A percentile compares a stretch with the other conserved stretches of the same genome.
Conservation (phyloP, 257 asterid species). For the Coffea eugenioides region DNA sequence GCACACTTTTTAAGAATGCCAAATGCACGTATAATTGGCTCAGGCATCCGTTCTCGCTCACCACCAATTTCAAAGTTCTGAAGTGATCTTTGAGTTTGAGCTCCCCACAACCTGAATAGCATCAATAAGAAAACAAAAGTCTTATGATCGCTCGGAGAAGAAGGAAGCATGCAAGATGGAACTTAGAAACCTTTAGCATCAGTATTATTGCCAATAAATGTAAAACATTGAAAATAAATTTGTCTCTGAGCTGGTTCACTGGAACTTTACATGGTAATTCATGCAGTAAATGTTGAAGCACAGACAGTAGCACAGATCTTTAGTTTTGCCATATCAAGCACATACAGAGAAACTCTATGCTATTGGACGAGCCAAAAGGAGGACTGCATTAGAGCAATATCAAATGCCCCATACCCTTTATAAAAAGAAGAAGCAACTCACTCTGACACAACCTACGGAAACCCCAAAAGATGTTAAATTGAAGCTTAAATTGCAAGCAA, state of each 20-base stretch:
- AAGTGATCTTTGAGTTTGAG: slow-evolving; percentile 93
- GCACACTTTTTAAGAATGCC: slow-evolving; percentile 96
- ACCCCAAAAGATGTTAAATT: not conserved
- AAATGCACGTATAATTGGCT: slow-evolving; percentile 85
- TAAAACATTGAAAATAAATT: not conserved
- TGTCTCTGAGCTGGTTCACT: not conserved
- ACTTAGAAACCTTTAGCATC: not conserved
- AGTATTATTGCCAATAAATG: not conserved
- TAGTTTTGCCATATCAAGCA: not conserved
- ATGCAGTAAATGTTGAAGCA: slow-evolving; percentile 4
- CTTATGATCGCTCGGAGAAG: not conserved
- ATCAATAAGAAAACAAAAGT: not conserved
- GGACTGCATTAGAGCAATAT: not conserved
- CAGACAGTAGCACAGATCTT: not conserved
- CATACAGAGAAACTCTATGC: not conserved
- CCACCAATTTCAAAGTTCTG: slow-evolving; percentile 98
- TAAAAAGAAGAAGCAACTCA: not conserved
- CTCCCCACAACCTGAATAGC: slow-evolving; percentile 85
- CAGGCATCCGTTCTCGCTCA: slow-evolving; percentile 96
- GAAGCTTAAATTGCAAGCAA: not conserved
- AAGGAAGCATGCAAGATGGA: not conserved
- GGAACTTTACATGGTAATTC: not conserved
- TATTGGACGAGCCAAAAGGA: not conserved
- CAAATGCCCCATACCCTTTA: not conserved
- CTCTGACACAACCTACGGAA: not conserved